phyloP scores from a whole-genome alignment of 148 eudicot genomes.

The Persicaria tinctoria region DNA sequence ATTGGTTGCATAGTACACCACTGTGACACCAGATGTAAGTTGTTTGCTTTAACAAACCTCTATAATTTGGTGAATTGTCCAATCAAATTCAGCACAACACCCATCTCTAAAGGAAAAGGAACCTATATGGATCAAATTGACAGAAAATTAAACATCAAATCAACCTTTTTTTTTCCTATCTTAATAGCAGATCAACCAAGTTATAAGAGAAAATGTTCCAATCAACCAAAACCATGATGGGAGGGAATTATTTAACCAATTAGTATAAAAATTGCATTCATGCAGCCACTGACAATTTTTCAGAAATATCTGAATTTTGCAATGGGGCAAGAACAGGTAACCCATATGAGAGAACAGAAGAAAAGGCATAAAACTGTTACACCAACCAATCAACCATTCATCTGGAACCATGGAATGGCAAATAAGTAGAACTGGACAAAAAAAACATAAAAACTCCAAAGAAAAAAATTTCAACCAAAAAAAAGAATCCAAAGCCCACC shows the following conservation, averaged over 20 bases:
- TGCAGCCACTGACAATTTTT: background rate
- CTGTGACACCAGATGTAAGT: slow-evolving; percentile 1
- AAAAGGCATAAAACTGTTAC: background rate
- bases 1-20: slow-evolving; percentile 2
- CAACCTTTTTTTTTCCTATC: background rate
- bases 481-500: slow-evolving; percentile 1
- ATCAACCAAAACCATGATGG: background rate
- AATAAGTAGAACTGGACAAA: slow-evolving; percentile 9
- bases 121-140: background rate
- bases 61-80: slow-evolving; percentile 5
- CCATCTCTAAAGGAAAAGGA: background rate
- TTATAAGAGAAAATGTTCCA: background rate
- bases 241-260: background rate
- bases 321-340: background rate
- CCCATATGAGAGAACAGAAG: background rate
- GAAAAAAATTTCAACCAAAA: background rate
- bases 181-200: background rate
- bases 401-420: background rate
- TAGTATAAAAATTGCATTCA: background rate
- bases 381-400: slow-evolving; percentile 9
- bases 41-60: background rate
- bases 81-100: background rate
- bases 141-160: background rate
- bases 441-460: slow-evolving; percentile 5
- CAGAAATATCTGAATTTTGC: background rate